Conservation (phyloP, 2,329 filamentous ascomycete genomes). For the Fusarium chaquense region DNA sequence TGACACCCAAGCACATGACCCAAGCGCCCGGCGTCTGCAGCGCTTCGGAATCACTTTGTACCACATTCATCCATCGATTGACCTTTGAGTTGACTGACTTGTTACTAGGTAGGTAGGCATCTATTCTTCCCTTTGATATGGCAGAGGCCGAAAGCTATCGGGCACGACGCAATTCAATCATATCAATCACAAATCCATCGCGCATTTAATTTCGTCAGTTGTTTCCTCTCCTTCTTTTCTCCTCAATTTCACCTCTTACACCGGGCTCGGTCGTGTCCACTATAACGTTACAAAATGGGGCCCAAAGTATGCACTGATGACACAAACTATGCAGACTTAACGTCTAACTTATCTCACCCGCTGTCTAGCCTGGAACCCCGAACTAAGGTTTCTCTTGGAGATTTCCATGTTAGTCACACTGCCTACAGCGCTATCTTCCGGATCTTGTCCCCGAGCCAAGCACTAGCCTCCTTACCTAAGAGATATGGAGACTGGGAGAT, state of each 20-base stretch:
- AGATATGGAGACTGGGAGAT: slow-evolving; percentile 2
- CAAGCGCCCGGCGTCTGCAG: slow-evolving; percentile 36
- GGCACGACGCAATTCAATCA: background rate
- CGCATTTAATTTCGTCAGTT: background rate
- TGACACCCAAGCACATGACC: background rate
- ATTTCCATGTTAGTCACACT: slow-evolving; percentile 3
- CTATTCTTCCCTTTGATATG: background rate
- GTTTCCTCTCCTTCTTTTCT: slow-evolving; percentile 14
- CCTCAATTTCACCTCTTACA: slow-evolving; percentile 10
- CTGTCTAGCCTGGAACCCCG: no score
- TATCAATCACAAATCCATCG: background rate
- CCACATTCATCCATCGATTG: background rate
- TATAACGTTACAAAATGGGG: background rate
- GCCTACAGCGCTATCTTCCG: slow-evolving; percentile 1
- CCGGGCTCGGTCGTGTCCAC: background rate
- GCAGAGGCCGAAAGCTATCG: slow-evolving; percentile 1
- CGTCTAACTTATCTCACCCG: background rate
- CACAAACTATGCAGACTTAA: background rate
- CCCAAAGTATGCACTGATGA: background rate
- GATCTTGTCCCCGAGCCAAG: slow-evolving; percentile 3
- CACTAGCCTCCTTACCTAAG: slow-evolving; percentile 10
- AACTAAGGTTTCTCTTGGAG: background rate
- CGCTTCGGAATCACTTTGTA: slow-evolving; percentile 21
- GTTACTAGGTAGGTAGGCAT: background rate
- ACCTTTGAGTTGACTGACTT: background rate